Evolutionary conservation across 208 protist genomes (phyloP), one percentile per base, ranked within the genome.

Genomic region (Trypanosoma boissoni): DNA sequence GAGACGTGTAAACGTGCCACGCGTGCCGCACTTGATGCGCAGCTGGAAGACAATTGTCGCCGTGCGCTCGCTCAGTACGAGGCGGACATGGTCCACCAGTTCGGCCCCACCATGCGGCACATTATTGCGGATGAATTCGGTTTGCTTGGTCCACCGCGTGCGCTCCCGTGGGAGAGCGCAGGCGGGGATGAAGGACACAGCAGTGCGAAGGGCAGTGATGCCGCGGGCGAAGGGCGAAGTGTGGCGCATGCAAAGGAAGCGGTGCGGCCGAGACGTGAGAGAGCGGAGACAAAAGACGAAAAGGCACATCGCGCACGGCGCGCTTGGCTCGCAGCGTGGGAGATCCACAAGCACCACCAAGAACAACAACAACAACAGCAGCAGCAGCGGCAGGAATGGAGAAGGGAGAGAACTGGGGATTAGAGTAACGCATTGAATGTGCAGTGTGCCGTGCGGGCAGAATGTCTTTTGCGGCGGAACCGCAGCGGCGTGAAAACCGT

Each of bases 41-140:
- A 88, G 64, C 54, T 62, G 9, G 32, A 70, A 24, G 68, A 71
- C 39, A 74, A 75, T n/a, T 62, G 70, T 10, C 67, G 71, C 58
- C 64, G 63, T 14, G 27, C 54, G 10, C 56, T 82, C 16, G 55
- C 63, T 0, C 67, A 72, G 23, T 83, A 83, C 50, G 72, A 88
- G 46, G 72, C 76, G 32, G 81, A 88, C 29, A 65, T 88, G 9
- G 77, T 82, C 28, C 68, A 82, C 37, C 51, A 81, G 21, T 85
- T 68, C 32, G 81, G 77, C 1, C 75, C 72, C 8, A 68, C 55
- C 10, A 74, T 88, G 68, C 55, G 62, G 7, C 57, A 85, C 27
- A 72, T 80, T 34, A 52, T 88, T 28, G 29, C 21, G 0, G 78
- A 85, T 41, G 44, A 28, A 1, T 84, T 88, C 31, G 43, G 26